Base-by-base conservation (phyloP, 2,329 filamentous ascomycete species). In the Anthostomella pinea region DNA sequence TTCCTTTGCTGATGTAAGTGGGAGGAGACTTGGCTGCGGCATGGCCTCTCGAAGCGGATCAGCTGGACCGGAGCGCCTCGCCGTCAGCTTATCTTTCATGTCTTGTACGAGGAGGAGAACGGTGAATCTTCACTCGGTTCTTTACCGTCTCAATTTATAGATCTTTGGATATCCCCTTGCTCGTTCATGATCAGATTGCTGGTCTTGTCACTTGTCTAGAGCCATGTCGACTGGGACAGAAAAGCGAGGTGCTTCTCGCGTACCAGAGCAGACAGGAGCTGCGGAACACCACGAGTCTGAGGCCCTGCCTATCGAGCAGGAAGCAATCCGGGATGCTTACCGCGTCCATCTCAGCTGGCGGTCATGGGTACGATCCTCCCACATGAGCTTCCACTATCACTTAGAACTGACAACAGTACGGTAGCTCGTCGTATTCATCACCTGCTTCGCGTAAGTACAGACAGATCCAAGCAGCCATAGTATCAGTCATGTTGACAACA, bases 331-430 rank as follows among this genome's bases (percentile, higher is more conserved):
- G 10, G 57, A 59, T 23, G 58, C 54, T 6, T 48, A 56, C 4
- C 72, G 73, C 46, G 58, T 77, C 43, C 57, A 68, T 30, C 56
- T 77, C 9, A 69, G 71, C 25, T 79, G 74, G 74, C 64, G 72
- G 43, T 76, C 72, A 36, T 79, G 73, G 72, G 64, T 65, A 46
- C 25, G 60, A 49, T 8, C 6, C 6, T 22, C 32, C 13, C 6
- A 14, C 14, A 6, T 27, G 14, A 22, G 11, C 13, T 17, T n/a
- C 15, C 5, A 35, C 15, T 10, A n/a, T 13, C 6, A 31, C 14
- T 17, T 13, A 18, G 9, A 13, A 17, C 23, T 47, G 18, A 43
- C 35, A 11, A 37, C 8, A 10, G 11, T 14, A 25, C 10, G 22
- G 16, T 30, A 59, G 60, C 48, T 65, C 13, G 59, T 65, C 5